A percentile compares a stretch with the other conserved stretches of the same genome.
Conservation (phyloP, 2,329 filamentous ascomycete species). For the Sarocladiaceae sp. region DNA sequence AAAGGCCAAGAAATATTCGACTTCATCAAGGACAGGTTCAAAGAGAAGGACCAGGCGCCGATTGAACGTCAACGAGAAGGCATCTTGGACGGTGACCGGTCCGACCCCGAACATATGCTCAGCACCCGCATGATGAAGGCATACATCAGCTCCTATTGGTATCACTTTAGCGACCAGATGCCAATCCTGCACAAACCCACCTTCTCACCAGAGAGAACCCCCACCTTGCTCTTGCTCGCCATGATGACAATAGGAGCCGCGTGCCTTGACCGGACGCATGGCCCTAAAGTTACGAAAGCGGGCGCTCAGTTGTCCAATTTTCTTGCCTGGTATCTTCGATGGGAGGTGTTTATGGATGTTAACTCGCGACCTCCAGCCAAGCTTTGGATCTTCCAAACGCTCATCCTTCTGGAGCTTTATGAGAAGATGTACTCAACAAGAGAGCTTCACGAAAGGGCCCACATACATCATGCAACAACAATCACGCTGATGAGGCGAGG, state of each 20-base stretch:
- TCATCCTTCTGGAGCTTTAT: conserved; percentile 85
- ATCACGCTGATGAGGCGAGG: conserved; percentile 93
- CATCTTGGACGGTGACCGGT: conserved; percentile 74
- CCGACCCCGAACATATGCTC: conserved; percentile 60
- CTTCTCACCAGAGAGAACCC: conserved; percentile 82
- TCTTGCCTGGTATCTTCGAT: conserved; percentile 86
- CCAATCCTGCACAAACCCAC: conserved; percentile 94
- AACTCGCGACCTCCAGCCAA: conserved; percentile 91
- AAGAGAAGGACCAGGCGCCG: conserved; percentile 72
- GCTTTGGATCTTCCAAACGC: conserved; percentile 90
- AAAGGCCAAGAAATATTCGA: conserved; percentile 82
- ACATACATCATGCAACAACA: conserved; percentile 95
- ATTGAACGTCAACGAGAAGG: conserved; percentile 71
- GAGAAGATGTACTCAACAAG: conserved; percentile 98
- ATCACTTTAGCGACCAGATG: conserved; percentile 88
- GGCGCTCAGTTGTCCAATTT: conserved; percentile 87
- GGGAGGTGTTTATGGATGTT: conserved; percentile 90
- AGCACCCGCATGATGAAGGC: conserved; percentile 94
- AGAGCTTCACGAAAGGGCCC: conserved; percentile 86
- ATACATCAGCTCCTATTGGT: conserved; percentile 92
- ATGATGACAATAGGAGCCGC: conserved; percentile 93
- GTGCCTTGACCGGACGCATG: conserved; percentile 79
- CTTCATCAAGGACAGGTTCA: conserved; percentile 75
- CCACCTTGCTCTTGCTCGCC: conserved; percentile 76
- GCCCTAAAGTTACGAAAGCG: conserved; percentile 65